Percentiles rank a stretch among this genome's conserved stretches.
Conservation (phyloP, 2,329 filamentous ascomycete species). For the Orbilia blumenaviensis region DNA sequence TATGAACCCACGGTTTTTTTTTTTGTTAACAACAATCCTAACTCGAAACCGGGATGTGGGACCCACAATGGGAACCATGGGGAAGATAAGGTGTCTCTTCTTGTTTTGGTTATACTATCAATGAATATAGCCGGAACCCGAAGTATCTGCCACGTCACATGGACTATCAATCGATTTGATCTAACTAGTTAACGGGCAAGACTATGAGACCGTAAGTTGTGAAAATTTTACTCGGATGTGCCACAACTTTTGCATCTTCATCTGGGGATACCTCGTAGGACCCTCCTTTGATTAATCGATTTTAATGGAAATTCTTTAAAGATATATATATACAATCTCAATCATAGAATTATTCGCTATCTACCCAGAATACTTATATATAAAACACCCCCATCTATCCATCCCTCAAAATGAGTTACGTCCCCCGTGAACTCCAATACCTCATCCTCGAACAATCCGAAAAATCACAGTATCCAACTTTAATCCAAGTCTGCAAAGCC, state of each 20-base stretch:
- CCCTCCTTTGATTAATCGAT: too few species aligned
- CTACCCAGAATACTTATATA: background rate
- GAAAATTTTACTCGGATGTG: background rate
- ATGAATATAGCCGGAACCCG: conserved; percentile 8
- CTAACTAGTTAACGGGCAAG: background rate
- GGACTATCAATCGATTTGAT: background rate
- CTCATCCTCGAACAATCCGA: conserved; percentile 18
- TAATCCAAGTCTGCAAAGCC: conserved; percentile 19
- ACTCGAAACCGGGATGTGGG: background rate
- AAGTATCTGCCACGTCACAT: background rate
- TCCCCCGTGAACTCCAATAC: conserved; percentile 16
- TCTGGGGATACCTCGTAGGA: too few species aligned
- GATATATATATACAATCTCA: too few species aligned
- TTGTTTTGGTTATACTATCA: too few species aligned
- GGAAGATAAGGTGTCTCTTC: background rate
- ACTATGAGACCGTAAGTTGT: background rate
- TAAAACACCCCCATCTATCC: too few species aligned
- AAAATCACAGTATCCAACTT: conserved; percentile 3
- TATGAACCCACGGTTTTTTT: background rate
- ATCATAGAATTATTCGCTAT: too few species aligned
- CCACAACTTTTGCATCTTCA: background rate
- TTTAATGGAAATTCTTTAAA: too few species aligned
- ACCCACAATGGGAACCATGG: background rate
- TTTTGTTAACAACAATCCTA: background rate
- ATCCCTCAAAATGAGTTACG: background rate